Percentiles rank a stretch among this genome's conserved stretches.
phyloP scores from a whole-genome alignment of 2,329 filamentous ascomycete species.

The Trichoderma polysporum region DNA sequence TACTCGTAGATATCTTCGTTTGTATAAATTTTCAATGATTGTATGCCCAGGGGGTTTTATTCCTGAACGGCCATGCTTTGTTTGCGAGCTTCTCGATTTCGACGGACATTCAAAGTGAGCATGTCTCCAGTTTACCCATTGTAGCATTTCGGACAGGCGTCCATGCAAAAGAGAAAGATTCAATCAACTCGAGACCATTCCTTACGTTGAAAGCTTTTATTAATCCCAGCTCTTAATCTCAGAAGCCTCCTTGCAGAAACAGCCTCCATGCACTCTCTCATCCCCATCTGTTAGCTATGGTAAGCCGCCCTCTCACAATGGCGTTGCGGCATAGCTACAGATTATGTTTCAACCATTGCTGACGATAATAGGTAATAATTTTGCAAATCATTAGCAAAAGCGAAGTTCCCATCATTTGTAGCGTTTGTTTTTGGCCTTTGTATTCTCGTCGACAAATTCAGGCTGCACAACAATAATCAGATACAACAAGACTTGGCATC shows the following conservation, averaged over 20 bases:
- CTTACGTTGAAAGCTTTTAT: too few species aligned
- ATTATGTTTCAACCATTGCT: too few species aligned
- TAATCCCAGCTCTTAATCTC: too few species aligned
- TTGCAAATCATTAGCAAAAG: not conserved
- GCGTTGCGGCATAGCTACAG: too few species aligned
- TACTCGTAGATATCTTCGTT: not conserved
- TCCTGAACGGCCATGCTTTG: too few species aligned
- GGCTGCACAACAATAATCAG: not conserved
- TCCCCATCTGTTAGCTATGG: too few species aligned
- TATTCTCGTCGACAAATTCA: not conserved
- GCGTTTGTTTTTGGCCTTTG: not conserved
- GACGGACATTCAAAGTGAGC: too few species aligned
- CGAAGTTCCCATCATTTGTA: not conserved
- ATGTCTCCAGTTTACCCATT: not conserved
- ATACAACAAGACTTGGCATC: not conserved
- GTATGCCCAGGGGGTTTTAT: not conserved
- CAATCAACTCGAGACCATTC: not conserved
- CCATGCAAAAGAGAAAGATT: not conserved
- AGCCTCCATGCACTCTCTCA: too few species aligned
- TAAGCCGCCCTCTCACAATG: too few species aligned
- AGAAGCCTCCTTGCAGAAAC: too few species aligned
- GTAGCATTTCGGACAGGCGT: not conserved
- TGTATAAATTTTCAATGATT: not conserved
- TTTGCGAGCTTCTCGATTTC: too few species aligned
- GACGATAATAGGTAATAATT: too few species aligned